phyloP scores from a whole-genome alignment of 352 stramenopile species.

The Globisporangium lucens region DNA sequence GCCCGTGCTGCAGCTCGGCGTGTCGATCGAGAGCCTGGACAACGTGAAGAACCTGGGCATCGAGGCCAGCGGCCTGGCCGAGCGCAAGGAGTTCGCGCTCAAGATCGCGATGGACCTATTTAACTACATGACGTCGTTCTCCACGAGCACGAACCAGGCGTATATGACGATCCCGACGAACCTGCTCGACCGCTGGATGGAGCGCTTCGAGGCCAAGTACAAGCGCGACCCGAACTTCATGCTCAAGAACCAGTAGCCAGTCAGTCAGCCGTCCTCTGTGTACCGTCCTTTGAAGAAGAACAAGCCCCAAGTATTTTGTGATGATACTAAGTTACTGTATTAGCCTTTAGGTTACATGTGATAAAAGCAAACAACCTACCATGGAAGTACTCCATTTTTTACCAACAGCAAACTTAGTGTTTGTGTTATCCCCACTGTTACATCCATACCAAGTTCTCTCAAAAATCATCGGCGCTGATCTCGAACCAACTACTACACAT shows the following conservation, averaged over 20 bases:
- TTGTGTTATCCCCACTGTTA: background rate
- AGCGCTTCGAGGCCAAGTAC: constrained; percentile 89
- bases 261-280: background rate
- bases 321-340: no score
- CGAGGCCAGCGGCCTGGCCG: constrained; percentile 50
- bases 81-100: constrained; percentile 82
- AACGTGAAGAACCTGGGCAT: constrained; percentile 78
- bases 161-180: constrained; percentile 90
- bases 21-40: constrained; percentile 27
- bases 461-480: background rate
- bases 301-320: background rate
- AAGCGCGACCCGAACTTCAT: constrained; percentile 91
- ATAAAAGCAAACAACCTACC: background rate
- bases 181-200: constrained; percentile 90
- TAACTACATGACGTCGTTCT: constrained; percentile 91
- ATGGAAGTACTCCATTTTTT: background rate
- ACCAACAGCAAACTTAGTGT: background rate
- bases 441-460: background rate
- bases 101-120: constrained; percentile 92
- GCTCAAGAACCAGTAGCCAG: constrained; percentile 58
- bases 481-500: background rate
- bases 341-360: no score
- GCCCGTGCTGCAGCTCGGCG: background rate
- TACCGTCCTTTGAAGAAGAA: background rate
- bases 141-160: constrained; percentile 56